Conservation (phyloP, 1,284 basidiomycete species). For the Moesziomyces antarcticus region DNA sequence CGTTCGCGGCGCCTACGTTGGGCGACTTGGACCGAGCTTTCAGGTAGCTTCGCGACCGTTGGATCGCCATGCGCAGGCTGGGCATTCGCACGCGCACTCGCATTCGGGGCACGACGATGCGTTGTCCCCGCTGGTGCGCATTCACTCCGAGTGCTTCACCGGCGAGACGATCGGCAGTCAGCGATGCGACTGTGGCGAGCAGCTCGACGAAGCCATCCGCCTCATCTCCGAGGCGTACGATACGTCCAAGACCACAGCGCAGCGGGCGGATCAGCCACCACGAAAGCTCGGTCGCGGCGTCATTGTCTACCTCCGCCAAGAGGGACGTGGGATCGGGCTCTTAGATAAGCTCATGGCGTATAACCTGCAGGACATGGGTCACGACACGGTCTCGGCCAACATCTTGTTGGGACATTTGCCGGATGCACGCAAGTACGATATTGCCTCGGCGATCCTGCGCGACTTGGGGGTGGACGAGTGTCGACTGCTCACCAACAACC, state of each 20-base stretch:
- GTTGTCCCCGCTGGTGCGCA: slow-evolving; percentile 84
- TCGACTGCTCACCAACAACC: slow-evolving; percentile 93
- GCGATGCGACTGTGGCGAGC: slow-evolving; percentile 98
- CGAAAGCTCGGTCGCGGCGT: slow-evolving; percentile 74
- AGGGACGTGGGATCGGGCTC: slow-evolving; percentile 97
- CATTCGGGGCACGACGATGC: slow-evolving; percentile 15
- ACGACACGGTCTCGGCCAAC: slow-evolving; percentile 98
- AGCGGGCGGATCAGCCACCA: neutral
- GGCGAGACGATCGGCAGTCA: slow-evolving; percentile 98
- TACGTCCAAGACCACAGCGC: slow-evolving; percentile 67
- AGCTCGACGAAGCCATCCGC: slow-evolving; percentile 94
- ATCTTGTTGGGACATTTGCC: slow-evolving; percentile 92
- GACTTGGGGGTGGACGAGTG: slow-evolving; percentile 81
- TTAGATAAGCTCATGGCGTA: slow-evolving; percentile 97
- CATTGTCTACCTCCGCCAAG: slow-evolving; percentile 95
- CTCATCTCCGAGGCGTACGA: slow-evolving; percentile 74
- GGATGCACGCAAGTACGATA: slow-evolving; percentile 91
- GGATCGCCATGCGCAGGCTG: slow-evolving; percentile 68
- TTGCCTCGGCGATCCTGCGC: slow-evolving; percentile 87
- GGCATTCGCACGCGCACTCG: slow-evolving; percentile 37
- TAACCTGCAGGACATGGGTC: slow-evolving; percentile 96
- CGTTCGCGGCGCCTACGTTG: slow-evolving; percentile 91
- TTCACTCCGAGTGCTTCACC: slow-evolving; percentile 98
- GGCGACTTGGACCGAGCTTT: slow-evolving; percentile 76
- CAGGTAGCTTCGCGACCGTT: slow-evolving; percentile 71